A percentile compares a stretch with the other conserved stretches of the same genome.
Evolutionary conservation across 306 rosid genomes (phyloP).

Genomic region (Acmispon strigosus): DNA sequence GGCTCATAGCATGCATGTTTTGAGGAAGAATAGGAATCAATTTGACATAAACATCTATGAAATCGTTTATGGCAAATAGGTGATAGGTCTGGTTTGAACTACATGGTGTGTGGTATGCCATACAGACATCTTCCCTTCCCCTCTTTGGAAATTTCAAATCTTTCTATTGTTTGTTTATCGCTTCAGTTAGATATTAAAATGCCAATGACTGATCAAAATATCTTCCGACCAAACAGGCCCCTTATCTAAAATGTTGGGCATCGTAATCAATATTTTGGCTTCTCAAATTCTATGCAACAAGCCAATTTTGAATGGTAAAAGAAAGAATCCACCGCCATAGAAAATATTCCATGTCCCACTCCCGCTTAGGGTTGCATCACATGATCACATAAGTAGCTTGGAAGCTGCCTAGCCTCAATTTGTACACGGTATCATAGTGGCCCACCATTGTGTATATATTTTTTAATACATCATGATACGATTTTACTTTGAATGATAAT

Average conservation of each 20-base stretch:
- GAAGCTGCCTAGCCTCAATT: too few species aligned
- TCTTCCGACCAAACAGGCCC: neutral
- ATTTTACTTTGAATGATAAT: too few species aligned
- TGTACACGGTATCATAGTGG: too few species aligned
- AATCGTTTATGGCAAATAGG: too few species aligned
- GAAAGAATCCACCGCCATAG: neutral
- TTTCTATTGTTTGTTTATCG: neutral
- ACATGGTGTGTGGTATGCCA: too few species aligned
- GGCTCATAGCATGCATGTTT: too few species aligned
- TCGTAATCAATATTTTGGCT: neutral
- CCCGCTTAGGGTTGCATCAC: neutral
- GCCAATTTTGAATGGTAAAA: neutral
- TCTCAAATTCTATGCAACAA: neutral
- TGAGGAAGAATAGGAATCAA: too few species aligned
- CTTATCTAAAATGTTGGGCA: neutral
- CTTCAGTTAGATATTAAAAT: neutral
- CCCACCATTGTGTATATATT: too few species aligned
- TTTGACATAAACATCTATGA: too few species aligned
- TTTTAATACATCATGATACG: too few species aligned
- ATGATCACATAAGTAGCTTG: neutral
- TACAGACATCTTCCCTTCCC: too few species aligned
- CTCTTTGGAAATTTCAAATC: neutral
- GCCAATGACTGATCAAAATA: neutral
- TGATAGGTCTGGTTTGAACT: too few species aligned
- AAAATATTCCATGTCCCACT: neutral